Evolutionary conservation across 2,329 filamentous ascomycete species (phyloP).

Genomic region (Fulvia fulva): DNA sequence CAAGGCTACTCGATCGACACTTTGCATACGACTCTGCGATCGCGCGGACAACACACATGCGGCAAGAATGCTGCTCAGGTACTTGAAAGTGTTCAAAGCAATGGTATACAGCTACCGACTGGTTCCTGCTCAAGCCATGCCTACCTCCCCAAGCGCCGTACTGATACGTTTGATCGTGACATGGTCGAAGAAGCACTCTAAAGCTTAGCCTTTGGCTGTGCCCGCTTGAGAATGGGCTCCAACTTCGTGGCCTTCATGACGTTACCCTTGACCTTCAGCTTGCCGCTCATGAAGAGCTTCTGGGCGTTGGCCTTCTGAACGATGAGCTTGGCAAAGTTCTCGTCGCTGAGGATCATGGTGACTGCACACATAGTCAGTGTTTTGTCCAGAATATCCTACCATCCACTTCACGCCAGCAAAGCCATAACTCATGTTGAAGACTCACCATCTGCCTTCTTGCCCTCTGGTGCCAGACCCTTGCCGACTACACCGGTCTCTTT

Average conservation of each 20-base stretch:
- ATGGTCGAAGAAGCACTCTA: slow-evolving; percentile 41
- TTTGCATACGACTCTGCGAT: not conserved
- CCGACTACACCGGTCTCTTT: slow-evolving; percentile 83
- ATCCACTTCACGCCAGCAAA: not conserved
- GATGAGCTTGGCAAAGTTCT: slow-evolving; percentile 80
- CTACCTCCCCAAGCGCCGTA: slow-evolving; percentile 7
- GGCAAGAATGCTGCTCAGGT: not conserved
- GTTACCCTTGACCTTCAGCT: slow-evolving; percentile 96
- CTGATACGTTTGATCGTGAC: slow-evolving; percentile 6
- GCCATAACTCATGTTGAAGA: slow-evolving; percentile 11
- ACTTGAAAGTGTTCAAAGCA: not conserved
- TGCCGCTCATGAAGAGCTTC: slow-evolving; percentile 94
- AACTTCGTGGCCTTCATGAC: slow-evolving; percentile 99
- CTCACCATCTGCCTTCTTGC: slow-evolving; percentile 78
- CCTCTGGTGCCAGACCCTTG: slow-evolving; percentile 64
- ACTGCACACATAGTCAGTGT: slow-evolving; percentile 50
- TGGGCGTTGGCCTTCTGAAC: slow-evolving; percentile 89
- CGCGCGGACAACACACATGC: not conserved
- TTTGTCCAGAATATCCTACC: not conserved
- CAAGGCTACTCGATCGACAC: no score
- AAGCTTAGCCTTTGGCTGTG: slow-evolving; percentile 78
- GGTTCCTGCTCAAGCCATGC: not conserved
- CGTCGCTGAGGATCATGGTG: slow-evolving; percentile 77
- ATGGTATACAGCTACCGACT: slow-evolving; percentile 3
- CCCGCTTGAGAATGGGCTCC: slow-evolving; percentile 87